Evolutionary conservation across 176 grass and related monocot genomes (phyloP), one percentile per base, ranked within the genome.

Genomic region (Rhynchospora breviuscula): DNA sequence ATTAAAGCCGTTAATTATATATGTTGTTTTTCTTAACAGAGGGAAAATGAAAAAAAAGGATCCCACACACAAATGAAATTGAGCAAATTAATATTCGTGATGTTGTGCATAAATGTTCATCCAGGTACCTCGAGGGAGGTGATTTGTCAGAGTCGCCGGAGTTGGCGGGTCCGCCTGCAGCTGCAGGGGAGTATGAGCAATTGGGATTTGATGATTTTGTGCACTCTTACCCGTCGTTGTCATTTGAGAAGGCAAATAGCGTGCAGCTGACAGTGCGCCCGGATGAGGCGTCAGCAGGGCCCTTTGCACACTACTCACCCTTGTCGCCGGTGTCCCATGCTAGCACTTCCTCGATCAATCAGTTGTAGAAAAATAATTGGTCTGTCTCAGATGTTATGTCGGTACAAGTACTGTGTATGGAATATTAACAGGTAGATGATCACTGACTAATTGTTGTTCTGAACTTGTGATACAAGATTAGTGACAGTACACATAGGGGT

Each of bases 201-300:
- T 78, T 79, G 0, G 86, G 94, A 6, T 94, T 90, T 81, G 88
- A 94, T 18, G 91, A 94, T 87, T 97, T 97, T 78, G 19, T 90
- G 86, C 94, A 92, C 79, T 97, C 88, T 57, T 94, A 89, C 89
- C 89, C 91, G 0, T 88, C 94, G 14, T 92, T 86, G n/a, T 97
- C 94, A 35, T 90, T 90, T 67, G 91, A 90, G 72, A 90, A 79
- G 48, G 84, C 67, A 8, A 77, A 83, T 0, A 10, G 62, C 33
- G 22, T 83, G 19, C 8, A 81, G 21, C 29, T 67, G 22, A 0
- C 85, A 64, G 45, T 62, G 14, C 31, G 60, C 76, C 43, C 78
- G 29, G 88, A 48, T 19, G 77, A 82, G 25, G 81, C 45, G 35
- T 83, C 79, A 10, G 86, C 83, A 15, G 86, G 86, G 22, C 80